Evolutionary conservation across 2,329 filamentous ascomycete genomes (phyloP).

Genomic region (Boeremia exigua): DNA sequence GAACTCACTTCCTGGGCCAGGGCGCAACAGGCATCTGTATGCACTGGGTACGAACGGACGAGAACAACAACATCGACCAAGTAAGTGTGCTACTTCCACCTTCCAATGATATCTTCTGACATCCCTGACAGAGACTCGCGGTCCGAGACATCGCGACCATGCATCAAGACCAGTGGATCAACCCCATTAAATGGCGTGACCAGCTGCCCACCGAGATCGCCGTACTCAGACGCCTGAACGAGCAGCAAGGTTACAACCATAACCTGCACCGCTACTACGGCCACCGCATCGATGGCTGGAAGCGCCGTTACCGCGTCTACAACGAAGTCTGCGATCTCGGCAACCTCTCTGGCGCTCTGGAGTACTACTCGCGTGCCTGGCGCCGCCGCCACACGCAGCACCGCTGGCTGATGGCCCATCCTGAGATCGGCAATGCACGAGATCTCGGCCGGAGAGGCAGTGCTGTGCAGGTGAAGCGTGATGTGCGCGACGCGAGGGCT

Average conservation of each 20-base stretch:
- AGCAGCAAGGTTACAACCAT: neutral
- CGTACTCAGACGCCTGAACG: constrained; percentile 3
- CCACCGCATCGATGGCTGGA: constrained; percentile 3
- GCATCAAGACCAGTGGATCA: neutral
- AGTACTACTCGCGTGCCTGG: constrained; percentile 1
- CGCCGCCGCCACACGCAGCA: neutral
- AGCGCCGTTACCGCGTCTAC: constrained; percentile 10
- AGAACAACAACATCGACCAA: neutral
- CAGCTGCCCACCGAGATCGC: constrained; percentile 14
- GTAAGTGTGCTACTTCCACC: neutral
- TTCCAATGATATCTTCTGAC: neutral
- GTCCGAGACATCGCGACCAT: neutral
- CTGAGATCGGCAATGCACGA: neutral
- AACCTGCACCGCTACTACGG: constrained; percentile 10
- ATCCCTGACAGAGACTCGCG: neutral
- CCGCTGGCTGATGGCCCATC: neutral
- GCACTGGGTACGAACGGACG: neutral
- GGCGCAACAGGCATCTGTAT: neutral
- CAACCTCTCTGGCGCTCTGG: neutral
- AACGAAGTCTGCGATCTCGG: constrained; percentile 8
- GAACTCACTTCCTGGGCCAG: neutral
- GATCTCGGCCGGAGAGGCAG: neutral
- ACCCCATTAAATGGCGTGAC: constrained; percentile 16
- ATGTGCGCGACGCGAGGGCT: neutral
- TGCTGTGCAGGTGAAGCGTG: neutral